phyloP scores from a whole-genome alignment of 371 early-diverging fungal species.

The Mortierella sp. region DNA sequence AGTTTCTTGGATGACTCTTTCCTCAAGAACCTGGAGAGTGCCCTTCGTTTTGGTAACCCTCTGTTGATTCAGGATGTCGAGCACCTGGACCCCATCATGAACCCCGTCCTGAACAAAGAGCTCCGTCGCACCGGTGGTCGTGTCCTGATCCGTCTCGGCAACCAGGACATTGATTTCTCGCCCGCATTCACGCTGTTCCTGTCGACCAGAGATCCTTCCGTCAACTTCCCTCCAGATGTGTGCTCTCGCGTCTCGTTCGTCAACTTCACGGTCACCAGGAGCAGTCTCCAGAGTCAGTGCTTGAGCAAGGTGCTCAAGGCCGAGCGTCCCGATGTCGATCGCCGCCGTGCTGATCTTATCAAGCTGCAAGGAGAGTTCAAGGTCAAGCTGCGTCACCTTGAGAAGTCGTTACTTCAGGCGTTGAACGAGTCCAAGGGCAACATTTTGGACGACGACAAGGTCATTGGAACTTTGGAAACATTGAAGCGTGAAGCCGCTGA shows the following conservation, averaged over 20 bases:
- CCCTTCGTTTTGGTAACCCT: conserved; percentile 98
- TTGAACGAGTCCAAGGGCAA: conserved; percentile 96
- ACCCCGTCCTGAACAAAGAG: conserved; percentile 97
- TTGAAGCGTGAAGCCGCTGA: conserved; percentile 97
- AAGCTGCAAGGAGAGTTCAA: conserved; percentile 98
- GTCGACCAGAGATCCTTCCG: conserved; percentile 94
- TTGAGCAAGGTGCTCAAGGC: conserved; percentile 94
- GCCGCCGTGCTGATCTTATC: conserved; percentile 92
- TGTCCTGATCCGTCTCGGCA: conserved; percentile 94
- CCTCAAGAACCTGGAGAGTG: conserved; percentile 97
- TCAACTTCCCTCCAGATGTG: conserved; percentile 95
- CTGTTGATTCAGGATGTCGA: conserved; percentile 98
- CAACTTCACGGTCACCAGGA: conserved; percentile 98
- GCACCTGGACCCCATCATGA: conserved; percentile 96
- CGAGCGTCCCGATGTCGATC: conserved; percentile 96
- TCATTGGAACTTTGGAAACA: conserved; percentile 94
- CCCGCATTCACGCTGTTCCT: conserved; percentile 96
- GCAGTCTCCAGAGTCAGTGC: conserved; percentile 97
- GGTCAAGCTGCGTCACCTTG: conserved; percentile 91
- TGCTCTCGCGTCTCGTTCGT: conserved; percentile 98
- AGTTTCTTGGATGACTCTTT: conserved; percentile 98
- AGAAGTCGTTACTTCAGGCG: conserved; percentile 93
- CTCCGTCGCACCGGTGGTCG: conserved; percentile 97
- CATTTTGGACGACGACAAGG: conserved; percentile 96
- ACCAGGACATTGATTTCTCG: conserved; percentile 98